These are phyloP conservation scores for Ogataea paraovalis DNA, from an alignment of 805 yeast species.

Conservation along the genomic window DNA sequence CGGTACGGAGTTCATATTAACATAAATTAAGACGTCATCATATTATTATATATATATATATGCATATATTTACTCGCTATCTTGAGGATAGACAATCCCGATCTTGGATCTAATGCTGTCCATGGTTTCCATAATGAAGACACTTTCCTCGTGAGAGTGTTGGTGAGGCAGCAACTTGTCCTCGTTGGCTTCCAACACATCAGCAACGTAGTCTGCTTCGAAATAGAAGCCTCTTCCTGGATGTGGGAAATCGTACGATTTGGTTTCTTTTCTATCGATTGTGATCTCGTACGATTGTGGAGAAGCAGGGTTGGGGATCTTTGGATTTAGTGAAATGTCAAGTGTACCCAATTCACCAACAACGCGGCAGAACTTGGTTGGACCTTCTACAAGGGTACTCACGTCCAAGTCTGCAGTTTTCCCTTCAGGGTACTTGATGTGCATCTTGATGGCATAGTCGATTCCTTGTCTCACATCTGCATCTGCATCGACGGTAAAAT, in stretches of 20 bases:
- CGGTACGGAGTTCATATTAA: not conserved
- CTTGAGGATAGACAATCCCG: conserved; percentile 43
- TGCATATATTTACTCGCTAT: conserved; percentile 10
- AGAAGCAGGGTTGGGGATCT: conserved; percentile 18
- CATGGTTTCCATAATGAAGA: conserved; percentile 44
- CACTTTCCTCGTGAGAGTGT: conserved; percentile 42
- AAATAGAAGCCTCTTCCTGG: conserved; percentile 48
- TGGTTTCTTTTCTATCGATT: conserved; percentile 30
- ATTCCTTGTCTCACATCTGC: conserved; percentile 39
- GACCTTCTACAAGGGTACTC: conserved; percentile 9
- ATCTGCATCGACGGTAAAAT: conserved; percentile 27
- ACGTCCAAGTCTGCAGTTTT: conserved; percentile 40
- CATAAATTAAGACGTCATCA: not conserved
- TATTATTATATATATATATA: too few species aligned
- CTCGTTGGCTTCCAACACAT: conserved; percentile 33
- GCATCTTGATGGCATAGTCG: conserved; percentile 37
- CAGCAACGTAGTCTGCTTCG: conserved; percentile 54
- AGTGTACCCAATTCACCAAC: conserved; percentile 20
- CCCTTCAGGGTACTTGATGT: conserved; percentile 31
- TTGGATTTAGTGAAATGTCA: conserved; percentile 10
- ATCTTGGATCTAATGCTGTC: conserved; percentile 42
- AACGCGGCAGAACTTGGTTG: conserved; percentile 12
- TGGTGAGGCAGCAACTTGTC: conserved; percentile 27
- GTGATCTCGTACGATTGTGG: conserved; percentile 30
- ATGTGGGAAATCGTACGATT: conserved; percentile 23